Evolutionary conservation across 371 early-diverging fungal genomes (phyloP).

Genomic region (Capillidium heterosporum): DNA sequence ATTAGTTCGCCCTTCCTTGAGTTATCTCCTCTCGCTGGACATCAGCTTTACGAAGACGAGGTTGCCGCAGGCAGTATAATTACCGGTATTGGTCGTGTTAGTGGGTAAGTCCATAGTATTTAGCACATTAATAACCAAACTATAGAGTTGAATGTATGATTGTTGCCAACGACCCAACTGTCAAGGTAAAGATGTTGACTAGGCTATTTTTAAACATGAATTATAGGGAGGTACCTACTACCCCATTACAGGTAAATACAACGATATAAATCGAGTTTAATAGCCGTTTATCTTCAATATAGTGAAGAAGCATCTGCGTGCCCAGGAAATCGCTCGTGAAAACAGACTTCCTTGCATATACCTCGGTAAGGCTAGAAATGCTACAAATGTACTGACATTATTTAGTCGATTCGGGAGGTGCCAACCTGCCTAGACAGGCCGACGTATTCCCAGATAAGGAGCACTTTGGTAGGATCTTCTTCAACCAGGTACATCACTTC

Average conservation of each 20-base stretch:
- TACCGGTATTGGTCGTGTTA: conserved; percentile 90
- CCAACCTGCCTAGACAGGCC: conserved; percentile 86
- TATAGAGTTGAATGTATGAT: conserved; percentile 81
- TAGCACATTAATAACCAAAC: neutral
- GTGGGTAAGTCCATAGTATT: conserved; percentile 36
- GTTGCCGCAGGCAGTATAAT: conserved; percentile 90
- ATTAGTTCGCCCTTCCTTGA: conserved; percentile 82
- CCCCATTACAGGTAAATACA: conserved; percentile 62
- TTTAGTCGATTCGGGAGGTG: conserved; percentile 90
- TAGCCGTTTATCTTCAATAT: conserved; percentile 8
- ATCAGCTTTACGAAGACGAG: conserved; percentile 71
- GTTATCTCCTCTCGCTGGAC: conserved; percentile 85
- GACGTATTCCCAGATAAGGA: conserved; percentile 96
- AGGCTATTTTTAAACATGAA: conserved; percentile 1
- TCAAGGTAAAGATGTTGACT: conserved; percentile 26
- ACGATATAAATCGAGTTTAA: neutral
- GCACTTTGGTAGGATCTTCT: conserved; percentile 96
- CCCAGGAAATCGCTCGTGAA: conserved; percentile 92
- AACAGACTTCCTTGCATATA: conserved; percentile 92
- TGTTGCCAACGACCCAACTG: conserved; percentile 88
- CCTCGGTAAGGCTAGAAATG: conserved; percentile 30
- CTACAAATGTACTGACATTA: neutral
- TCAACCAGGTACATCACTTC: conserved; percentile 44
- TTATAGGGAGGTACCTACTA: conserved; percentile 90
- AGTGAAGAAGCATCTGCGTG: conserved; percentile 94